phyloP scores from a whole-genome alignment of 441 rosid genomes.

The Adansonia madagascariensis region DNA sequence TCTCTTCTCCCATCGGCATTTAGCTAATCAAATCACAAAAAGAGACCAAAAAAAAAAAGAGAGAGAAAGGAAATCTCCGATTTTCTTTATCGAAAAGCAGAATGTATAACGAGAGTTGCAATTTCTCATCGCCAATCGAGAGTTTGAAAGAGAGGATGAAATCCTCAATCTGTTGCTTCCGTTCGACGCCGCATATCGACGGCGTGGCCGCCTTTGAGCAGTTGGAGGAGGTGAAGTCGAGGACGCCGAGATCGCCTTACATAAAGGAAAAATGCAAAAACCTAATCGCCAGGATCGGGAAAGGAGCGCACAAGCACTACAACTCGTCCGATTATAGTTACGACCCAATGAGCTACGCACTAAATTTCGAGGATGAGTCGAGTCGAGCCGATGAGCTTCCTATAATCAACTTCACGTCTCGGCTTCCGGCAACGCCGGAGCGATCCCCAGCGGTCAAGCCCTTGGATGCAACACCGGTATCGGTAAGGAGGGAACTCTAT shows the following conservation, averaged over 20 bases:
- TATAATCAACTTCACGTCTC: conserved; percentile 42
- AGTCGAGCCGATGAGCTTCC: conserved; percentile 40
- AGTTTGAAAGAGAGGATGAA: conserved; percentile 36
- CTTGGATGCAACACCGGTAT: neutral
- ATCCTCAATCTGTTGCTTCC: conserved; percentile 53
- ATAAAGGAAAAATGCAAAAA: conserved; percentile 48
- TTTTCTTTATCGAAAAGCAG: conserved; percentile 9
- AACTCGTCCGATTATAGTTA: conserved; percentile 54
- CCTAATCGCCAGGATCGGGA: conserved; percentile 41
- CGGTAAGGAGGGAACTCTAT: neutral
- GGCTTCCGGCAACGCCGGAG: conserved; percentile 58
- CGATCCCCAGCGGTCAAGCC: neutral
- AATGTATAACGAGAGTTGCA: conserved; percentile 14
- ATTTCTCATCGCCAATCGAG: neutral
- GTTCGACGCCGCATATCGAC: conserved; percentile 22
- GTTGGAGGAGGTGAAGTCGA: conserved; percentile 25
- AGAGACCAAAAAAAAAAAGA: neutral
- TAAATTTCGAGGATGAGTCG: conserved; percentile 60
- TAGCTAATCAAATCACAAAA: neutral
- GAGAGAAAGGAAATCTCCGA: neutral
- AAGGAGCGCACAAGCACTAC: conserved; percentile 33
- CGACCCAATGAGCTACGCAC: conserved; percentile 57
- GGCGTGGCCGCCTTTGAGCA: conserved; percentile 3
- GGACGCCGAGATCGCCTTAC: conserved; percentile 47
- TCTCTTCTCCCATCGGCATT: neutral